Evolutionary conservation across 441 rosid genomes (phyloP).

Genomic region (Lepidium campestre): DNA sequence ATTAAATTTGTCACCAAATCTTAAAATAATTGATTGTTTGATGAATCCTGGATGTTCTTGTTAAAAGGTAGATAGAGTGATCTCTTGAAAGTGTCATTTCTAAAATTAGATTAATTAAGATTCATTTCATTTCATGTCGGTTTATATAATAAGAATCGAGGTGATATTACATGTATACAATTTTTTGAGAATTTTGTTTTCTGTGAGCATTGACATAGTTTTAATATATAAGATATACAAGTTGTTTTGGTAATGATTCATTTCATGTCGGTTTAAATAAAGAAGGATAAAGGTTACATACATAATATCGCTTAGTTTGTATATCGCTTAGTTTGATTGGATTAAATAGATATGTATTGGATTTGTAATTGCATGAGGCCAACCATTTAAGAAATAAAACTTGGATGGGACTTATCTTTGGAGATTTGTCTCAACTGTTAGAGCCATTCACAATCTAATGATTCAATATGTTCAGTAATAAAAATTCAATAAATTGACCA

Average conservation of each 20-base stretch:
- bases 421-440: constrained; percentile 5
- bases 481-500: background rate
- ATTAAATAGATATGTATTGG: background rate
- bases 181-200: background rate
- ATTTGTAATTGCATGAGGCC: constrained; percentile 2
- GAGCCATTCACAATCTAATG: constrained; percentile 6
- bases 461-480: background rate
- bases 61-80: background rate
- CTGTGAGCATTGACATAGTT: background rate
- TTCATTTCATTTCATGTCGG: constrained; percentile 3
- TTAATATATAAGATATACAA: background rate
- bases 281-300: background rate
- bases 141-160: background rate
- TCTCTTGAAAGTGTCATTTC: background rate
- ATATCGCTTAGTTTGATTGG: background rate
- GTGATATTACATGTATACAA: background rate
- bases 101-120: background rate
- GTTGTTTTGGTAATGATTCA: constrained; percentile 4
- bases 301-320: background rate
- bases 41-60: background rate
- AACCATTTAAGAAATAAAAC: background rate
- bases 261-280: constrained; percentile 10
- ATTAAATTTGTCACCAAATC: background rate
- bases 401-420: no score
- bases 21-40: background rate